Percentiles rank a stretch among this genome's conserved stretches.
Conservation (phyloP, 1,139 yeast species). For the Komagataea norvegica region DNA sequence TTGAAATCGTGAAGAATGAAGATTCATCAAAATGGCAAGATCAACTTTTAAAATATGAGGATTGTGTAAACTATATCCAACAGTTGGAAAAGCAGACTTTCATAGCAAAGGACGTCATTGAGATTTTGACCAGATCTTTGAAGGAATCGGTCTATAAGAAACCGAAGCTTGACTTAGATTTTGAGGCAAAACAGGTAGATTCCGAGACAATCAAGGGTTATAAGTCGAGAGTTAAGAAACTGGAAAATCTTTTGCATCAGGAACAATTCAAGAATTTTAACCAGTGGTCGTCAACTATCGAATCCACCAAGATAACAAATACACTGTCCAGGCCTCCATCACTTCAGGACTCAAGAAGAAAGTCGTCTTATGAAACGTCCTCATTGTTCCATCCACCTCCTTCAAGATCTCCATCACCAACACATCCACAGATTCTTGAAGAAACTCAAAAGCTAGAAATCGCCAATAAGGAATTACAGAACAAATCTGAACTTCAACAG, state of each 20-base stretch:
- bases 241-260: conserved; percentile 65
- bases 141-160: conserved; percentile 37
- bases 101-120: conserved; percentile 33
- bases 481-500: conserved; percentile 1
- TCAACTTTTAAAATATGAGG: conserved; percentile 27
- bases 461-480: conserved; percentile 10
- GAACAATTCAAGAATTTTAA: conserved; percentile 53
- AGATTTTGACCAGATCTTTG: conserved; percentile 43
- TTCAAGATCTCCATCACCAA: conserved; percentile 12
- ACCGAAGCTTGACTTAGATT: conserved; percentile 22
- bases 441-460: conserved; percentile 10
- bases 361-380: neutral
- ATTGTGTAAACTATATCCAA: conserved; percentile 32
- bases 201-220: conserved; percentile 47
- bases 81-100: conserved; percentile 28
- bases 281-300: conserved; percentile 47
- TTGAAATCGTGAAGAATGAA: conserved; percentile 39
- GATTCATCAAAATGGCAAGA: conserved; percentile 20
- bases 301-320: neutral
- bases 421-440: conserved; percentile 4
- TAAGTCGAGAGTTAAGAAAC: conserved; percentile 53
- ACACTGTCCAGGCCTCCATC: conserved; percentile 2
- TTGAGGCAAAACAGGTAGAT: conserved; percentile 2
- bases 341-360: conserved; percentile 2
- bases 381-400: neutral